Evolutionary conservation across 192 early-diverging fungal species (phyloP).

Genomic region (Coemansia sp.): DNA sequence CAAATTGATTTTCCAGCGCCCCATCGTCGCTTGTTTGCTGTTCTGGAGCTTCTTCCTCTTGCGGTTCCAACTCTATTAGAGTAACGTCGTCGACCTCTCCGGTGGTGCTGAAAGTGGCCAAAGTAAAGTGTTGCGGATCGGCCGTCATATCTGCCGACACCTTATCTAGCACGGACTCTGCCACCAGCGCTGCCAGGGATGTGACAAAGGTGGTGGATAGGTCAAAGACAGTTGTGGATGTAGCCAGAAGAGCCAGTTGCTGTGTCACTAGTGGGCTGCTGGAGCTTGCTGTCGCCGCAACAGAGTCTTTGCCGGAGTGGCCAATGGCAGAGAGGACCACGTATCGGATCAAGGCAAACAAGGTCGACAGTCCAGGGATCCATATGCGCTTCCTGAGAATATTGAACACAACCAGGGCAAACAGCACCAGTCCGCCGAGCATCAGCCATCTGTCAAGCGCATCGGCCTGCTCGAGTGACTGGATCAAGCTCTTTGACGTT

Average conservation of each 20-base stretch:
- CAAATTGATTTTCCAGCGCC: neutral
- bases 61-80: neutral
- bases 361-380: conserved; percentile 45
- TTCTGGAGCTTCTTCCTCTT: neutral
- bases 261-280: neutral
- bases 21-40: neutral
- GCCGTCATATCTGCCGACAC: neutral
- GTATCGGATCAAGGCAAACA: conserved; percentile 24
- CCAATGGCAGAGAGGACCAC: conserved; percentile 4
- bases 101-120: neutral
- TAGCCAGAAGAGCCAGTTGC: neutral
- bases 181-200: neutral
- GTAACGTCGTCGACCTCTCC: neutral
- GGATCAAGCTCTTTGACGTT: conserved; percentile 33
- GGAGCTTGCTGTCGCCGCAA: neutral
- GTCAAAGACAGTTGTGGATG: neutral
- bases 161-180: neutral
- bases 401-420: conserved; percentile 40
- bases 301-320: neutral
- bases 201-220: neutral
- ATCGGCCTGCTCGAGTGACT: conserved; percentile 42
- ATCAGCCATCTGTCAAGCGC: conserved; percentile 48
- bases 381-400: conserved; percentile 46
- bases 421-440: conserved; percentile 39
- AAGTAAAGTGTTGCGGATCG: neutral